Evolutionary conservation across 2,329 filamentous ascomycete genomes (phyloP), one percentile per base, ranked within the genome.

Genomic region (Colletotrichum costaricense): DNA sequence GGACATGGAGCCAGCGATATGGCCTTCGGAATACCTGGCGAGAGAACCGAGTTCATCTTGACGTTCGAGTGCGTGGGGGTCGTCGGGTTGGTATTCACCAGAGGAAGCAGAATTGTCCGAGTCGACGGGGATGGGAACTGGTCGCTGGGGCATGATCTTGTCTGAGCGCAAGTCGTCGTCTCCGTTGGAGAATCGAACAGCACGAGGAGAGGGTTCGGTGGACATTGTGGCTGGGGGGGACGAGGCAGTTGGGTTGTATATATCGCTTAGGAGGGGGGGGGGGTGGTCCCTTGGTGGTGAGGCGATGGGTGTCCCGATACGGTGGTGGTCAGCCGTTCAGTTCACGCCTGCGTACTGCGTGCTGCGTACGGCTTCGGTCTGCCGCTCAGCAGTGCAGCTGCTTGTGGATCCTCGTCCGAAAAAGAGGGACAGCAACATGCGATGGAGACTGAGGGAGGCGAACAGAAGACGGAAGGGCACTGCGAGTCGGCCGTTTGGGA

Each of bases 181-280:
- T 78, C 82, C 80, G 73, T 86, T 84, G 58, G 87, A 87, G 78
- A 91, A 91, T 75, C 89, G 87, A 75, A 91, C 88, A 75, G 86
- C 84, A 77, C 89, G 86, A 63, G 89, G 87, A 12, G 88, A 88
- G 46, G 85, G 80, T 75, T 91, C 88, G 77, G 84, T 80, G 52
- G 69, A 65, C 74, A 76, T 76, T 46, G 46, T 68, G 67, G 35
- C 28, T 38, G 49, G 46, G 30, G 38, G 38, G 38, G 6, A 19
- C 6, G 38, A 42, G 14, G 38, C 38, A 42, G 38, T 42, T 30
- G 63, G 55, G 52, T 9, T 56, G 42, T 62, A 62, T 73, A 71
- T 73, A 66, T 66, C 56, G 56, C 49, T 62, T 65, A 8, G 63
- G n/a, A 7, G 54, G 49, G n/a, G 54, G 33, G 54, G 46, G n/a